phyloP scores from a whole-genome alignment of 345 rosid genomes.

The Rhizophora apiculata region DNA sequence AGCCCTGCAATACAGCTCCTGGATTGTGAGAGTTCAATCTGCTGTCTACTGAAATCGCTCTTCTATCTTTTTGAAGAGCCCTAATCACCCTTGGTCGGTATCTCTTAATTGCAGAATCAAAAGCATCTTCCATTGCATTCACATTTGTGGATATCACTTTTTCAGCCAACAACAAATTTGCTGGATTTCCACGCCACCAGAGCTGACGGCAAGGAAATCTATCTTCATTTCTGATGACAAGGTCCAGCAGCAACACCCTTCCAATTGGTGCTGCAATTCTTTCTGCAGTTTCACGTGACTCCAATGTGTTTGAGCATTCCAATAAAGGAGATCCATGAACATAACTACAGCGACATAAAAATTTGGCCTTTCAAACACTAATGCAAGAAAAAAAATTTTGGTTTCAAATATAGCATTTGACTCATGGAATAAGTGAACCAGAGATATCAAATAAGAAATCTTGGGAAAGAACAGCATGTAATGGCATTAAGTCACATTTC shows the following conservation, averaged over 20 bases:
- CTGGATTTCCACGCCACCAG: conserved; percentile 97
- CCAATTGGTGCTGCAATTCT: conserved; percentile 86
- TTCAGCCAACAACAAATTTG: conserved; percentile 83
- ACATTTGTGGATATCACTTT: conserved; percentile 41
- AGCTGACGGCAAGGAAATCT: conserved; percentile 90
- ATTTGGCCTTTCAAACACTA: conserved; percentile 10
- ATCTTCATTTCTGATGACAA: conserved; percentile 94
- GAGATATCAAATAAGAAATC: not conserved
- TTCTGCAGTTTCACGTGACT: conserved; percentile 61
- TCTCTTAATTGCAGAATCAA: conserved; percentile 72
- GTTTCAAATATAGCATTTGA: not conserved
- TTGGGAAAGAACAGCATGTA: not conserved
- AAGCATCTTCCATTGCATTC: conserved; percentile 61
- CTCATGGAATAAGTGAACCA: not conserved
- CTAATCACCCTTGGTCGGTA: conserved; percentile 70
- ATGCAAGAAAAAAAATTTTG: not conserved
- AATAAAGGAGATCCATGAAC: conserved; percentile 92
- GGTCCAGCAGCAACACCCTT: conserved; percentile 84
- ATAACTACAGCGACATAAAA: conserved; percentile 52
- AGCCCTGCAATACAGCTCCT: conserved; percentile 44
- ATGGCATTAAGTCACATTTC: conserved; percentile 1
- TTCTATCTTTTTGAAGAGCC: conserved; percentile 80
- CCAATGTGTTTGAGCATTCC: conserved; percentile 78
- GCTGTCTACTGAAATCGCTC: conserved; percentile 79
- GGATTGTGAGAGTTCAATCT: conserved; percentile 48